Base-by-base conservation (phyloP, 805 yeast species). In the Candida broadrunensis region DNA sequence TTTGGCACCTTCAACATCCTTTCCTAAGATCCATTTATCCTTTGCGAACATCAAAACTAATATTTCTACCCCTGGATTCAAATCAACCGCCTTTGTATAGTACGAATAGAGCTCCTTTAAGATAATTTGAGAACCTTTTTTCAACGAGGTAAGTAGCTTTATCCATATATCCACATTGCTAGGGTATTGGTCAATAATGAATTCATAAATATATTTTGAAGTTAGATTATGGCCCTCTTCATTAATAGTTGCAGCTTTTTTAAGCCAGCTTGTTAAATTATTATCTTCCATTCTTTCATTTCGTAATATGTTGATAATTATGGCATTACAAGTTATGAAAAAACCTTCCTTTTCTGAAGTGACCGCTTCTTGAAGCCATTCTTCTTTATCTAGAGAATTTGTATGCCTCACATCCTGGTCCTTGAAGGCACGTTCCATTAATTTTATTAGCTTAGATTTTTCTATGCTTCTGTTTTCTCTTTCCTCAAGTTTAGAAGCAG, bases 1-100 rank as follows among this genome's bases (percentile, higher is more conserved):
- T 38, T 81, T 64, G 0, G 96, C 85, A 3, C 66, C 73, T 1
- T 55, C 61, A 1, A 73, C 50, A 48, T 84, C 79, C 1, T 65
- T 54, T 2, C 63, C 72, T 18, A 65, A 42, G 33, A 63, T 60
- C 83, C 88, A 80, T 38, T 73, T 66, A 50, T 85, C 90, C 48
- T 83, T 83, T 0, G 95, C 85, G 53, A 78, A 87, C 80, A 83
- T 77, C 38, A 88, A 59, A 61, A 78, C 73, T 33, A 88, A 69
- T 11, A 74, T 53, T 29, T 77, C 79, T 23, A 63, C 55, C 3
- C 64, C 50, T 0, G 85, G 83, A 37, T 82, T 70, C 1, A 68
- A 52, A 1, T 54, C 49, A 0, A 83, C 68, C 1, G 90, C 80
- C 44, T 63, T 59, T 33, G 80, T 80, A 54, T 83, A 82, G 20